Evolutionary conservation across 2,329 filamentous ascomycete species (phyloP).

Genomic region (Colletotrichum australisinense): DNA sequence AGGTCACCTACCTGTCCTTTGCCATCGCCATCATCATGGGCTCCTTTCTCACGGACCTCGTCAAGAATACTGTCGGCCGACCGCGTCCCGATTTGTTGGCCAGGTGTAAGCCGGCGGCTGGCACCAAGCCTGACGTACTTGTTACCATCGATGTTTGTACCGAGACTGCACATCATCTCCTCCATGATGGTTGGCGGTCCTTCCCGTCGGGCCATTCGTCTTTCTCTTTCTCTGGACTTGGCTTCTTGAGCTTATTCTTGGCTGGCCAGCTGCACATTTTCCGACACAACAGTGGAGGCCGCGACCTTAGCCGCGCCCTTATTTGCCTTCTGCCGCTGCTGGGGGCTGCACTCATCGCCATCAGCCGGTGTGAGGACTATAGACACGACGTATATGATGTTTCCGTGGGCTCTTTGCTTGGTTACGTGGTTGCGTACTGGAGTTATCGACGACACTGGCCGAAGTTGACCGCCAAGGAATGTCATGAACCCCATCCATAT

Average conservation of each 20-base stretch:
- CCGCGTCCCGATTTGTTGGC: slow-evolving; percentile 74
- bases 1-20: slow-evolving; percentile 86
- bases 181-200: slow-evolving; percentile 87
- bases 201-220: slow-evolving; percentile 86
- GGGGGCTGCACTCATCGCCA: slow-evolving; percentile 74
- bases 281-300: slow-evolving; percentile 53
- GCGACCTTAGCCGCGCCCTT: slow-evolving; percentile 67
- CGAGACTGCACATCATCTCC: slow-evolving; percentile 72
- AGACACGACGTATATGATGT: slow-evolving; percentile 79
- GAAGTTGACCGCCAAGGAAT: slow-evolving; percentile 60
- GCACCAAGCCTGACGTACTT: slow-evolving; percentile 61
- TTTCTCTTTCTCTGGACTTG: slow-evolving; percentile 83
- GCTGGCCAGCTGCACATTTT: slow-evolving; percentile 75
- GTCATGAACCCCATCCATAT: slow-evolving; percentile 67
- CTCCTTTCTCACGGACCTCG: slow-evolving; percentile 85
- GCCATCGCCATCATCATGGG: slow-evolving; percentile 81
- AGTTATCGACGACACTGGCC: slow-evolving; percentile 76
- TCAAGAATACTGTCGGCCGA: slow-evolving; percentile 89
- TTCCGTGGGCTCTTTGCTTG: slow-evolving; percentile 69
- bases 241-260: slow-evolving; percentile 78
- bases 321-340: slow-evolving; percentile 69
- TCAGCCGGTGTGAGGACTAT: slow-evolving; percentile 77
- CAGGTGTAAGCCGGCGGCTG: slow-evolving; percentile 78
- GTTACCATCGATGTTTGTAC: slow-evolving; percentile 80
- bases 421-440: slow-evolving; percentile 71